Evolutionary conservation across 75 land plant genomes (phyloP), one percentile per base, ranked within the genome.

Genomic region (Cunninghamia lanceolata): DNA sequence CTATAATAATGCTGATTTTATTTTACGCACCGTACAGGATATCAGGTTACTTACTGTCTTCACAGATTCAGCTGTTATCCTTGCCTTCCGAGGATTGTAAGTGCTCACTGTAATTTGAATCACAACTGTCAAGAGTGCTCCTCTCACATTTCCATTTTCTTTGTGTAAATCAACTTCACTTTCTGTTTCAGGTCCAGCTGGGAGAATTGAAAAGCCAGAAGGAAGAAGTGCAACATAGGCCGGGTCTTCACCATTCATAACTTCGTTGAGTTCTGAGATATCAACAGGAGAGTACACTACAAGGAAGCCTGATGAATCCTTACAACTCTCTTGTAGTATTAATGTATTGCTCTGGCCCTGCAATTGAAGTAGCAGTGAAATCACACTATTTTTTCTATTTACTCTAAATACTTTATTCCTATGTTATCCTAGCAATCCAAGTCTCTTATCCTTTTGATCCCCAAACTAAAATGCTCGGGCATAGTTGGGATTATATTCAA

Each of bases 281-380:
- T 86, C 89, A 39, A 88, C 89, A 1, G 89, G 89, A n/a, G 89
- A 84, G 32, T 88, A 88, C 30, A 88, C 86, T 42, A 88, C 63
- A 28, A 86, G 46, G 7, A 84, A 87, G 54, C 89, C 89, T 21
- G 89, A 47, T 39, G 89, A 84, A 79, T 88, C 88, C 9, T 63
- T 76, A 34, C 82, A 76, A 52, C 63, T 86, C 87, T 88, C 89
- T 52, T 88, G 87, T 13, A 88, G 54, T 25, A 88, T 85, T 5
- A 88, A 36, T 39, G 86, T 88, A 80, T 77, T 88, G 34, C 66
- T 52, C 59, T 88, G 83, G 11, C 2, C 87, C 85, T 84, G 86
- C 25, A 83, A 35, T 47, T 19, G 5, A 21, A 45, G 47, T 19
- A 15, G 30, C 38, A 25, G 82, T 17, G 45, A 28, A 43, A 13